phyloP scores from a whole-genome alignment of 805 yeast genomes.

The Martiniozyma abietophila region DNA sequence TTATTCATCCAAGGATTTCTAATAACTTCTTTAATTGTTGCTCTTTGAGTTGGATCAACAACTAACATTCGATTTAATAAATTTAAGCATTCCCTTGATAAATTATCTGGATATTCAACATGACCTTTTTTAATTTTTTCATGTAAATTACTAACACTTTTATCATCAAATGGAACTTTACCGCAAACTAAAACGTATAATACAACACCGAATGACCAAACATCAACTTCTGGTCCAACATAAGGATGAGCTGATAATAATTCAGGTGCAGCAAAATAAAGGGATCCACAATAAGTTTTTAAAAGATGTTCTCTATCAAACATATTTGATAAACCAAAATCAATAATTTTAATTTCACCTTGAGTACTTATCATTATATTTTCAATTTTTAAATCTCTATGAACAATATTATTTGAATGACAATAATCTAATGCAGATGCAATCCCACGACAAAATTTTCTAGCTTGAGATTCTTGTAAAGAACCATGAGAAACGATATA shows the following conservation, averaged over 20 bases:
- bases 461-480: conserved; percentile 84
- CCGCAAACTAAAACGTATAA: conserved; percentile 94
- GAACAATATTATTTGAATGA: conserved; percentile 91
- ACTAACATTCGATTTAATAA: conserved; percentile 82
- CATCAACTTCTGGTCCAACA: conserved; percentile 93
- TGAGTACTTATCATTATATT: conserved; percentile 88
- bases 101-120: conserved; percentile 81
- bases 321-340: conserved; percentile 89
- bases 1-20: conserved; percentile 92
- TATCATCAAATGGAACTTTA: conserved; percentile 96
- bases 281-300: conserved; percentile 93
- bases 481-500: conserved; percentile 95
- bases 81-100: conserved; percentile 73
- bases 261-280: conserved; percentile 98
- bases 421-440: conserved; percentile 90
- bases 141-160: conserved; percentile 82
- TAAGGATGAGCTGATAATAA: conserved; percentile 86
- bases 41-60: conserved; percentile 78
- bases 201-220: conserved; percentile 98
- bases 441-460: conserved; percentile 90
- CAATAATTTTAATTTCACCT: conserved; percentile 93
- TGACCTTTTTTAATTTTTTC: conserved; percentile 88
- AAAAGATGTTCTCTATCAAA: conserved; percentile 62
- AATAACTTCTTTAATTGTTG: conserved; percentile 66
- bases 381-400: conserved; percentile 93